Conservation (phyloP, 768 basidiomycete species). For the Collybiopsis luxurians region DNA sequence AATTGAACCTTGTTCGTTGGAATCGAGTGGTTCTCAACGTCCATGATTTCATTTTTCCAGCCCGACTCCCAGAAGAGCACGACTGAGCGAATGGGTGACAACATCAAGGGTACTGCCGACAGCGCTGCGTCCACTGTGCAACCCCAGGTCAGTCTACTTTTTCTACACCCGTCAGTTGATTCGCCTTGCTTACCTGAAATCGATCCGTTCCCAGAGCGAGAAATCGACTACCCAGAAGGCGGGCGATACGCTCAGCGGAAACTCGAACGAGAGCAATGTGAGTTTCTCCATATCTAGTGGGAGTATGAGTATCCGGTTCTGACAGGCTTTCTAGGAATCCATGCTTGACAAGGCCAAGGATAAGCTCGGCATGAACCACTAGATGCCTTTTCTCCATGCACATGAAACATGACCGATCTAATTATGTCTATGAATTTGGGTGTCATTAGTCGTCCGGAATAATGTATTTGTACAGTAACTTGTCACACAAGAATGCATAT, state of each 20-base stretch:
- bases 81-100: constrained; percentile 49
- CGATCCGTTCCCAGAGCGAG: constrained; percentile 45
- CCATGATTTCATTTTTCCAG: constrained; percentile 22
- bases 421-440: too few relatives aligned
- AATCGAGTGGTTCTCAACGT: not conserved
- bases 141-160: too few relatives aligned
- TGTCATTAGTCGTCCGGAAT: too few relatives aligned
- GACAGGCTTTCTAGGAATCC: constrained; percentile 27
- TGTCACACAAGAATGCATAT: too few relatives aligned
- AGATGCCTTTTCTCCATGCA: not conserved
- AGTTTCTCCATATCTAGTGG: constrained; percentile 8
- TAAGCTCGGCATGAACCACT: constrained; percentile 41
- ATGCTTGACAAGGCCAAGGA: constrained; percentile 52
- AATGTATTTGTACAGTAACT: too few relatives aligned
- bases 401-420: too few relatives aligned
- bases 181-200: too few relatives aligned
- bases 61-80: constrained; percentile 58
- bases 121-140: constrained; percentile 46
- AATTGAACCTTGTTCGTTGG: not conserved
- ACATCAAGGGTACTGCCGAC: constrained; percentile 45
- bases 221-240: constrained; percentile 50
- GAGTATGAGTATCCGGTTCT: not conserved
- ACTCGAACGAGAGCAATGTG: constrained; percentile 45
- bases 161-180: too few relatives aligned
- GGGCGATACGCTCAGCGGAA: constrained; percentile 45